A percentile compares a stretch with the other conserved stretches of the same genome.
phyloP scores from a whole-genome alignment of 2,329 filamentous ascomycete species.

The Fusarium nematophilum region DNA sequence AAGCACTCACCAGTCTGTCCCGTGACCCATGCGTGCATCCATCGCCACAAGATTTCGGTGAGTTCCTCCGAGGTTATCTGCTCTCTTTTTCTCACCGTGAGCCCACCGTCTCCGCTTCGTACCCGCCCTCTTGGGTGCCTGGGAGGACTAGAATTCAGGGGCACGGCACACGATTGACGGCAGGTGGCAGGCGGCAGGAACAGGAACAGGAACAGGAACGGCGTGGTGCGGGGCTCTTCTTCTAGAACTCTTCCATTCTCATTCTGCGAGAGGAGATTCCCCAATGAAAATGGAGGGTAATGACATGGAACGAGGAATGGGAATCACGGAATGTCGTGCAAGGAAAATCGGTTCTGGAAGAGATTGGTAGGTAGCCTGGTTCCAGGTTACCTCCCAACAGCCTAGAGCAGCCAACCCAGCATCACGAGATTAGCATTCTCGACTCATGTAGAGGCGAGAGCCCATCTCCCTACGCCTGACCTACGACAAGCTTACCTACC shows the following conservation, averaged over 20 bases:
- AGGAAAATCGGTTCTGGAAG: not conserved
- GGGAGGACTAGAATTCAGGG: slow-evolving; percentile 16
- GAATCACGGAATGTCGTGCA: not conserved
- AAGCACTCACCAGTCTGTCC: slow-evolving; percentile 1
- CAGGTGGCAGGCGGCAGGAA: slow-evolving; percentile 32
- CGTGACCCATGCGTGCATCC: slow-evolving; percentile 4
- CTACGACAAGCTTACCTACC: no score
- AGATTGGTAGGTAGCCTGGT: no score
- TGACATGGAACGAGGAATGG: slow-evolving; percentile 5
- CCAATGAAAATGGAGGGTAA: slow-evolving; percentile 23
- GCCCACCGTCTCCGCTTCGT: no score
- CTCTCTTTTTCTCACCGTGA: no score
- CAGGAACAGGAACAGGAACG: no score
- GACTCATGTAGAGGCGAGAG: no score
- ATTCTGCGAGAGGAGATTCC: slow-evolving; percentile 18
- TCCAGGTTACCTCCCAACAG: no score
- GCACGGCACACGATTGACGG: slow-evolving; percentile 16
- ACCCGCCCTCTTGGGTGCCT: no score
- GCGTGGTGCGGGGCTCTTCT: slow-evolving; percentile 38
- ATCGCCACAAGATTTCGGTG: not conserved
- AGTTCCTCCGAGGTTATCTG: no score
- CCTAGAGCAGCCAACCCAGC: no score
- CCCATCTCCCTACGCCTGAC: no score
- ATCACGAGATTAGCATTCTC: no score
- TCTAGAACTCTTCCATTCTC: slow-evolving; percentile 44